A percentile compares a stretch with the other conserved stretches of the same genome.
These are phyloP conservation scores for Scheffersomyces insectosa DNA, from an alignment of 1,139 yeast genomes.

Conservation along the genomic window DNA sequence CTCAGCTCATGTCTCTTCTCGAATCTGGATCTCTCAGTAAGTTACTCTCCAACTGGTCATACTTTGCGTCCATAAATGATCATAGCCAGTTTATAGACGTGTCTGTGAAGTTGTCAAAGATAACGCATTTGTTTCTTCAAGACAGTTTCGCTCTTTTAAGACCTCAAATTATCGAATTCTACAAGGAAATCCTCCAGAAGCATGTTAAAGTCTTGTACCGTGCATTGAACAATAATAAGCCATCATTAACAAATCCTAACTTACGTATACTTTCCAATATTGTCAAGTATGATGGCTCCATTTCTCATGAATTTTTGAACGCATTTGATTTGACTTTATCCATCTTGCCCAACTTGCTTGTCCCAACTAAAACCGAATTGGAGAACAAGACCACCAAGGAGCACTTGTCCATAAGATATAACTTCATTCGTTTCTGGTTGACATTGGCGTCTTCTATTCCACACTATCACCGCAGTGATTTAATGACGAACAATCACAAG, in stretches of 20 bases:
- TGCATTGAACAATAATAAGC: conserved; percentile 59
- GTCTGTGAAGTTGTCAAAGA: conserved; percentile 33
- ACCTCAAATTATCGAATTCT: conserved; percentile 32
- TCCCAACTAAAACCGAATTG: conserved; percentile 51
- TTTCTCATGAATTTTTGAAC: conserved; percentile 59
- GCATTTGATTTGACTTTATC: conserved; percentile 68
- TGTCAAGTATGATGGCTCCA: conserved; percentile 45
- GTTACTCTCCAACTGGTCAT: conserved; percentile 51
- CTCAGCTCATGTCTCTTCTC: conserved; percentile 12
- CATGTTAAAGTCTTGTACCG: conserved; percentile 69
- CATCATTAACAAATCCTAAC: conserved; percentile 62
- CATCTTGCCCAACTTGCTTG: conserved; percentile 60
- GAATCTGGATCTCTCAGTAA: conserved; percentile 19
- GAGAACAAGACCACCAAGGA: conserved; percentile 31
- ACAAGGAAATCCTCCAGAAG: conserved; percentile 53
- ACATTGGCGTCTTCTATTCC: conserved; percentile 49
- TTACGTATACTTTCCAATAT: conserved; percentile 56
- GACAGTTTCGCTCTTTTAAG: conserved; percentile 10
- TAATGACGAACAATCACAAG: conserved; percentile 56
- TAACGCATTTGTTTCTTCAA: conserved; percentile 17
- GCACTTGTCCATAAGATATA: conserved; percentile 50
- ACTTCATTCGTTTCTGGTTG: conserved; percentile 65
- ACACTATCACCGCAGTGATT: conserved; percentile 60
- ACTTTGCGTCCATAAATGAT: conserved; percentile 63
- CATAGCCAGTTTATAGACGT: conserved; percentile 49